Base-by-base conservation (phyloP, 257 asterid species). In the Penstemon barbatus region DNA sequence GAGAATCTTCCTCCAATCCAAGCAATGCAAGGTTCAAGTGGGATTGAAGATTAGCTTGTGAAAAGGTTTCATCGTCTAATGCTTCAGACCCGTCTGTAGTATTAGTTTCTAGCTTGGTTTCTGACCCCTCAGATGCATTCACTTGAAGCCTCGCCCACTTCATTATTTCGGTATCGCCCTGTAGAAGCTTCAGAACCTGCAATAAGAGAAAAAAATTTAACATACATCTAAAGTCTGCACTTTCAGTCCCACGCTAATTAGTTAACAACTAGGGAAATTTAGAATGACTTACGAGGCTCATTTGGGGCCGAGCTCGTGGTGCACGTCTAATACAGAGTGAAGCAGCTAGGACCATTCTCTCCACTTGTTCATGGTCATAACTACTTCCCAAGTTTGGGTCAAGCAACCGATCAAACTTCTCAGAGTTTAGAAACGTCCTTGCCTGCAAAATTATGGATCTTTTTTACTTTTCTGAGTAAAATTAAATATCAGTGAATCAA, bases 251-350 rank as follows among this genome's bases (percentile, higher is more conserved):
- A 12, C 43, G 37, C 33, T 8, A 9, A 2, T 11, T 3, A 15
- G 5, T 15, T 5, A 9, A 63, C 13, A 46, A 19, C 7, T 18
- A 7, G 10, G 54, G 44, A 59, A 51, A 68, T 33, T n/a, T 11
- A 51, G 8, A 51, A 58, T 43, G 51, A 85, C 94, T 84, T 82
- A 94, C 99, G 33, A 78, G 80, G 79, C 87, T 84, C 91, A 87
- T 91, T 42, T 91, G 92, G 40, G 99, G 99, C 41, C 99, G 86
- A 75, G 96, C 96, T 74, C 89, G 82, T 15, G 97, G 90, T 59
- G 95, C 85, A 25, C 95, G 97, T 63, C 97, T 80, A 60, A 87
- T 84, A 50, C 99, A 91, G 70, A 94, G 95, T 40, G 90, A 82
- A 66, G 99, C 92, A 67, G 99, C 93, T 45, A 94, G 80, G 57